Conservation (phyloP, 805 yeast genomes). For the Sugiyamaella boreocaroliniensis region DNA sequence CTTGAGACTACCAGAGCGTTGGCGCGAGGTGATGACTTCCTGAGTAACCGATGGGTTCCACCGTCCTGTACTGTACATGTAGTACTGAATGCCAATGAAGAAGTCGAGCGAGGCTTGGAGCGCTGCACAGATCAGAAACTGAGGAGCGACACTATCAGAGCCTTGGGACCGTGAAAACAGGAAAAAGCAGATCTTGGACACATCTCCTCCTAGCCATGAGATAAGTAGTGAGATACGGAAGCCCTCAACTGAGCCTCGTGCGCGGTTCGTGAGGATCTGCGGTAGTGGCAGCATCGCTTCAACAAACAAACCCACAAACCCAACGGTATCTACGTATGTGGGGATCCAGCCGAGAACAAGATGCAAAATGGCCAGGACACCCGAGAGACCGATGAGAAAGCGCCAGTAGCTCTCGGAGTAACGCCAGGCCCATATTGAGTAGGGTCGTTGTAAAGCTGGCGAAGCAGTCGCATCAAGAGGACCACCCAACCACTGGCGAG, state of each 20-base stretch:
- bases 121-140: slow-evolving; percentile 23
- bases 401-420: slow-evolving; percentile 53
- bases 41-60: slow-evolving; percentile 15
- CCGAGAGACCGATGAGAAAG: slow-evolving; percentile 46
- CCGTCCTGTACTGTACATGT: slow-evolving; percentile 19
- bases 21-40: slow-evolving; percentile 13
- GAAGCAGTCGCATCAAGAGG: slow-evolving; percentile 10
- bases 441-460: slow-evolving; percentile 32
- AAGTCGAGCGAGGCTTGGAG: slow-evolving; percentile 21
- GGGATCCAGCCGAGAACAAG: slow-evolving; percentile 32
- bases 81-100: slow-evolving; percentile 24
- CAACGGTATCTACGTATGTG: slow-evolving; percentile 46
- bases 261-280: slow-evolving; percentile 69
- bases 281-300: slow-evolving; percentile 34
- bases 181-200: slow-evolving; percentile 43
- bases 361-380: slow-evolving; percentile 38
- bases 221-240: slow-evolving; percentile 68
- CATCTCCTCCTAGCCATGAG: slow-evolving; percentile 88
- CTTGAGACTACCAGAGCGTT: slow-evolving; percentile 21
- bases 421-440: slow-evolving; percentile 83
- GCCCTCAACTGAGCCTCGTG: slow-evolving; percentile 69
- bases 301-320: slow-evolving; percentile 58
- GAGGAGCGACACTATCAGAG: slow-evolving; percentile 18
- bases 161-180: slow-evolving; percentile 9
- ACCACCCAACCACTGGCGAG: slow-evolving; percentile 19